Base-by-base conservation (phyloP, 2,329 filamentous ascomycete species). In the Xylariaceae sp. region DNA sequence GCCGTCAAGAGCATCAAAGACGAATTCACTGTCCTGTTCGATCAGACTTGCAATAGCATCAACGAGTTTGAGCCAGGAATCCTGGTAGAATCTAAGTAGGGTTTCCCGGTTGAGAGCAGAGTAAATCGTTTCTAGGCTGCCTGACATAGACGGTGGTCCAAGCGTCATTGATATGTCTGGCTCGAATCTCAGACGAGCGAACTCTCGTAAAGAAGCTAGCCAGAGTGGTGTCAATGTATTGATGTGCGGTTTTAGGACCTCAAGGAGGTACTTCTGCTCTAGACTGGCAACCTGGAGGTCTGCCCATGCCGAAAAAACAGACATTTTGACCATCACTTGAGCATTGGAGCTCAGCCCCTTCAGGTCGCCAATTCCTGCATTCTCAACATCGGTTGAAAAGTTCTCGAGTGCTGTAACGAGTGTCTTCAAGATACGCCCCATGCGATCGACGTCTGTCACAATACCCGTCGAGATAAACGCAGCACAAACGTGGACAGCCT, bases 241-340 rank as follows among this genome's bases (percentile, higher is more conserved):
- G 56, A 98, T 91, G 69, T 98, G 92, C 39, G 95, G 93, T 67
- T 90, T 91, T 49, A 99, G 81, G 9, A 99, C 93, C 62, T 95
- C 87, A 16, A 91, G 84, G 14, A 99, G 81, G 69, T 99, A 98
- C 48, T 86, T 87, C 66, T 98, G 94, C 70, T 98, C 94, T 4
- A 87, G 87, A 75, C 94, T 98, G 23, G 95, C 92, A 61, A 99
- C 93, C 75, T 99, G 95, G 28, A 99, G 82, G 71, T 97, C 92
- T 3, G 95, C 96, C 95, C 95, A 99, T 1, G 94, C 95, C 1
- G 94, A 95, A 73, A 96, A 96, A 2, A 99, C 89, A 0, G 95
- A 89, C 85, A 98, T 95, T 74, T 96, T 96, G 53, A 99, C 92
- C 95, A 99, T 99, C 45, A 97, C 92, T 70, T 96, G 91, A 0